phyloP scores from a whole-genome alignment of 2,329 filamentous ascomycete genomes.

The Rutstroemia sp. region DNA sequence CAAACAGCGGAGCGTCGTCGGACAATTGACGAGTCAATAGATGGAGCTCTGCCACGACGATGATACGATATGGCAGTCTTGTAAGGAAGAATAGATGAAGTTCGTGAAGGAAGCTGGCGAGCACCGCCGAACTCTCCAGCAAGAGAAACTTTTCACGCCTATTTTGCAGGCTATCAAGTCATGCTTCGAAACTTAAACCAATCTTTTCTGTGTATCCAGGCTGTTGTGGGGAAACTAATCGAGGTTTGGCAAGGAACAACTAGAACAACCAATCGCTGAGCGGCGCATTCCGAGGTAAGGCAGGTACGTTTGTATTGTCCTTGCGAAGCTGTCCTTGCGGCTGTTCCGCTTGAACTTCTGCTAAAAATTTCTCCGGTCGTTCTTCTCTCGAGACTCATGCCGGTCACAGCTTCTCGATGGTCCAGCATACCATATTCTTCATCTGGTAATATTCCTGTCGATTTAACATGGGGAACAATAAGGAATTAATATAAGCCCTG shows the following conservation, averaged over 20 bases:
- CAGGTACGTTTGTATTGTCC: neutral
- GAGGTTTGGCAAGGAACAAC: neutral
- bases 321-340: no score
- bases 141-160: neutral
- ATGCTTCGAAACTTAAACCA: neutral
- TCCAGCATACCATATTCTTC: conserved; percentile 3
- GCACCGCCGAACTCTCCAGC: neutral
- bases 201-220: neutral
- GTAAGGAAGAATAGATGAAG: neutral
- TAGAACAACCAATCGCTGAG: conserved; percentile 1
- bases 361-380: neutral
- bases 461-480: neutral
- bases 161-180: neutral
- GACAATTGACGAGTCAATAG: neutral
- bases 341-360: neutral
- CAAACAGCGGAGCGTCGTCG: neutral
- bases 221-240: neutral
- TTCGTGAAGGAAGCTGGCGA: neutral
- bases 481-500: neutral
- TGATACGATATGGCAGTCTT: neutral
- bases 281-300: conserved; percentile 5
- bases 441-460: neutral
- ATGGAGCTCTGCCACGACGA: neutral
- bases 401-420: neutral
- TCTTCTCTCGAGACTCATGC: neutral